Conservation (phyloP, 2,329 filamentous ascomycete species). For the Diplodia scrobiculata region DNA sequence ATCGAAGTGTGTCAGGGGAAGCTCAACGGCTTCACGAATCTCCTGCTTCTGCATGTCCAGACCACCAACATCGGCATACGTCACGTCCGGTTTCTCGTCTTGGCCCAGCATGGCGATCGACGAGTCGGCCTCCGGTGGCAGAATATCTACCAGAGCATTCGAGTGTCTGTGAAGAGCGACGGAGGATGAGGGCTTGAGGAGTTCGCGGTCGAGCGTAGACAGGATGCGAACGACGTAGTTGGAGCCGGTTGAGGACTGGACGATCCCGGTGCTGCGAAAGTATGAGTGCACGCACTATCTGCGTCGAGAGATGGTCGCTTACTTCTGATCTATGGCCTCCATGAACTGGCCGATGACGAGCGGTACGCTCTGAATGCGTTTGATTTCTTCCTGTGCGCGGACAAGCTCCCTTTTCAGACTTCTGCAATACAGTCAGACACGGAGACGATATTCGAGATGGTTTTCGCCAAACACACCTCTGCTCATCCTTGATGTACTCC, state of each 20-base stretch:
- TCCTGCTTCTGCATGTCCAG: conserved; percentile 99
- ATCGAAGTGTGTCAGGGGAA: conserved; percentile 95
- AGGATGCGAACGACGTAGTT: conserved; percentile 99
- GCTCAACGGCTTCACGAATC: conserved; percentile 94
- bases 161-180: conserved; percentile 97
- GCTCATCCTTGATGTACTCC: conserved; percentile 99
- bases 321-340: conserved; percentile 99
- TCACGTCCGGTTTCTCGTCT: conserved; percentile 97
- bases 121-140: conserved; percentile 97
- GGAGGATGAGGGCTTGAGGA: conserved; percentile 95
- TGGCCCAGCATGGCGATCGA: conserved; percentile 97
- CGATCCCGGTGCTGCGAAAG: conserved; percentile 79
- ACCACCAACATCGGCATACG: conserved; percentile 95
- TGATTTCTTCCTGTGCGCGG: conserved; percentile 97
- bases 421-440: conserved; percentile 50
- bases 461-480: conserved; percentile 61
- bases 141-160: conserved; percentile 96
- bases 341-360: conserved; percentile 99
- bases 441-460: background rate
- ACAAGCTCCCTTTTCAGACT: conserved; percentile 97
- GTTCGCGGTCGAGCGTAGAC: conserved; percentile 95
- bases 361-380: conserved; percentile 97
- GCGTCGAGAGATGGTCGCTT: conserved; percentile 40
- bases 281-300: conserved; percentile 31
- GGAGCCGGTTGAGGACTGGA: conserved; percentile 95